Conservation (phyloP, 1,284 basidiomycete species). For the Cryptococcus sp. region DNA sequence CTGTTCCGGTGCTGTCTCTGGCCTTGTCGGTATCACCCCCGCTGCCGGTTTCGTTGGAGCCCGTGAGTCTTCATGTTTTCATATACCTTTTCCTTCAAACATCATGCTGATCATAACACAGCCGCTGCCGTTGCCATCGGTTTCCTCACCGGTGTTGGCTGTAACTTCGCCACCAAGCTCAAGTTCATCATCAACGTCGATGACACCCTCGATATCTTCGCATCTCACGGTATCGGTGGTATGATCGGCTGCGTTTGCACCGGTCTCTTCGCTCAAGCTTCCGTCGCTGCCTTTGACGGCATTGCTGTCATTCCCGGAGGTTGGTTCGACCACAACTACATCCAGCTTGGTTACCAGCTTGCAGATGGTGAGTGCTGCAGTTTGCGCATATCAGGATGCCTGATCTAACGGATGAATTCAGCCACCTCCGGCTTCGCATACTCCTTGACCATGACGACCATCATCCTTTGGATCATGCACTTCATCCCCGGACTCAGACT, state of each 20-base stretch:
- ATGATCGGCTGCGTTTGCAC: conserved; percentile 69
- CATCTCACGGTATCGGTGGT: conserved; percentile 85
- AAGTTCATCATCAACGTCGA: conserved; percentile 70
- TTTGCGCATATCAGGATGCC: neutral
- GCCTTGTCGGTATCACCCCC: conserved; percentile 82
- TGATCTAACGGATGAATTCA: no score
- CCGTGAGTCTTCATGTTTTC: conserved; percentile 40
- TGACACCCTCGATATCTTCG: conserved; percentile 72
- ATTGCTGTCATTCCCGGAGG: conserved; percentile 73
- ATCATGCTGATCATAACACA: neutral
- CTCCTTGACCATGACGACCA: conserved; percentile 75
- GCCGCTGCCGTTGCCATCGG: conserved; percentile 81
- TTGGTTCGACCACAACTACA: conserved; percentile 75
- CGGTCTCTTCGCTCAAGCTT: conserved; percentile 82
- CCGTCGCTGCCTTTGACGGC: conserved; percentile 83
- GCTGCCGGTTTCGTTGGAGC: conserved; percentile 86
- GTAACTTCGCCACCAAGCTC: conserved; percentile 93
- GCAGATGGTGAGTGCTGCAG: conserved; percentile 59
- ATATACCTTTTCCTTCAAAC: neutral
- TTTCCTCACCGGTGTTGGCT: conserved; percentile 75
- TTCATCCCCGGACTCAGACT: conserved; percentile 83
- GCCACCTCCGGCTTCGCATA: conserved; percentile 67
- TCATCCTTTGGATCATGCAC: conserved; percentile 91
- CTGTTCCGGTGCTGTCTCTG: conserved; percentile 90
- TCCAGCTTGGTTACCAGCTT: conserved; percentile 84